Conservation (phyloP, 257 asterid species). For the Przewalskia tangutica region DNA sequence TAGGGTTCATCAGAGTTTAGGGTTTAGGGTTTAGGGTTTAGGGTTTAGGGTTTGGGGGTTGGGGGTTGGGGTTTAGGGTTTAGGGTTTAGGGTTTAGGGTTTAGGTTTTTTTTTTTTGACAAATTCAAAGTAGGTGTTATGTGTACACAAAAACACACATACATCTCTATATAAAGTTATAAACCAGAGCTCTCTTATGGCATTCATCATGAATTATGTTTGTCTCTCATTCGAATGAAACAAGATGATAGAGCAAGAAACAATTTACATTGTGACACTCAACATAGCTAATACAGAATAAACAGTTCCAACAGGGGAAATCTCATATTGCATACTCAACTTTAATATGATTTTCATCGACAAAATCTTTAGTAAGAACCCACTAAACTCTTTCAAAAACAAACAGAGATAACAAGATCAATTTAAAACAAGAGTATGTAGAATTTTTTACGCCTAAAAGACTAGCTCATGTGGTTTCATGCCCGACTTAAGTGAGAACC, state of each 20-base stretch:
- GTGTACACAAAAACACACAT: background rate
- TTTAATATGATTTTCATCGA: background rate
- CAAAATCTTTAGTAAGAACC: background rate
- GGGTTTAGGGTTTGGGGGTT: too few species aligned
- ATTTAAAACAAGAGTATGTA: background rate
- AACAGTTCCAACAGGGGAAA: background rate
- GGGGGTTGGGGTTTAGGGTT: too few species aligned
- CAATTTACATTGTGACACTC: too few species aligned
- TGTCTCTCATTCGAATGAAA: too few species aligned
- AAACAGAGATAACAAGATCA: background rate
- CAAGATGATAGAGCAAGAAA: too few species aligned
- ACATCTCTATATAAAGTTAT: too few species aligned
- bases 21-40: too few species aligned
- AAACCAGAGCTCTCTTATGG: too few species aligned
- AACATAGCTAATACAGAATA: background rate
- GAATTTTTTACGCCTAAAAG: background rate
- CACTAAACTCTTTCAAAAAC: background rate
- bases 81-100: too few species aligned
- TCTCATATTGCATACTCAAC: background rate
- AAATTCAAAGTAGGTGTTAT: background rate
- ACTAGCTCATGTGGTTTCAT: constrained; percentile 15
- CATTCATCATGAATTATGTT: too few species aligned
- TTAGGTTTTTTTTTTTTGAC: too few species aligned
- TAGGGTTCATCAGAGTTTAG: too few species aligned
- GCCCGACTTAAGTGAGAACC: constrained; percentile 17